phyloP scores from a whole-genome alignment of 805 yeast genomes.

The Maudiozyma barnettii region DNA sequence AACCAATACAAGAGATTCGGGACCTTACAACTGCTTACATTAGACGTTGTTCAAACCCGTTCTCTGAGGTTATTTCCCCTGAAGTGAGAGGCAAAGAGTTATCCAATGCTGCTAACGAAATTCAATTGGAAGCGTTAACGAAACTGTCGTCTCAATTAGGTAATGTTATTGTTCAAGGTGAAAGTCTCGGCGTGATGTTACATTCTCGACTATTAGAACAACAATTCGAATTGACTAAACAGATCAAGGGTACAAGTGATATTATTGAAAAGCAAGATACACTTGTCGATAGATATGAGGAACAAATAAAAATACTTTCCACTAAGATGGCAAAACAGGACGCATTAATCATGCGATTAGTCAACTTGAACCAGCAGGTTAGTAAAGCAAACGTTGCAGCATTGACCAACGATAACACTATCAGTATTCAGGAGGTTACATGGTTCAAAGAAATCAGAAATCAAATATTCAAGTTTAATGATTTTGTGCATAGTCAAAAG shows the following conservation, averaged over 20 bases:
- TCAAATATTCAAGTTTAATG: slow-evolving; percentile 27
- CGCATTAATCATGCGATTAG: slow-evolving; percentile 25
- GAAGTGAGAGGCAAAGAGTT: slow-evolving; percentile 16
- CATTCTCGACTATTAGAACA: slow-evolving; percentile 33
- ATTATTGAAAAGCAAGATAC: slow-evolving; percentile 12
- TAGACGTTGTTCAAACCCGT: slow-evolving; percentile 10
- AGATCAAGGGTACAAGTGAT: slow-evolving; percentile 26
- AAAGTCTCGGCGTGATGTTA: slow-evolving; percentile 29
- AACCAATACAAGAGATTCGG: slow-evolving; percentile 19
- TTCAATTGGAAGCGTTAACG: slow-evolving; percentile 20
- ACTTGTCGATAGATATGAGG: slow-evolving; percentile 9
- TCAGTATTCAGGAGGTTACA: slow-evolving; percentile 33
- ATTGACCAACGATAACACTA: slow-evolving; percentile 19
- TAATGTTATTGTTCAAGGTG: slow-evolving; percentile 17
- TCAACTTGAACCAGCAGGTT: slow-evolving; percentile 22
- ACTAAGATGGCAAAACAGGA: slow-evolving; percentile 27
- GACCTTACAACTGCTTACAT: slow-evolving; percentile 11
- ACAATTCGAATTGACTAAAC: slow-evolving; percentile 35
- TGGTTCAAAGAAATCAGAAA: slow-evolving; percentile 39
- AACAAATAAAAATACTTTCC: slow-evolving; percentile 12
- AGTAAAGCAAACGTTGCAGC: slow-evolving; percentile 12
- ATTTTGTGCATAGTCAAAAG: slow-evolving; percentile 21
- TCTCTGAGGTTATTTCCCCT: slow-evolving; percentile 14
- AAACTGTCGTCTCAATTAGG: slow-evolving; percentile 17
- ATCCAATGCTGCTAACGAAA: slow-evolving; percentile 18